Conservation (phyloP, 2,329 filamentous ascomycete genomes). For the Ilyonectria destructans region DNA sequence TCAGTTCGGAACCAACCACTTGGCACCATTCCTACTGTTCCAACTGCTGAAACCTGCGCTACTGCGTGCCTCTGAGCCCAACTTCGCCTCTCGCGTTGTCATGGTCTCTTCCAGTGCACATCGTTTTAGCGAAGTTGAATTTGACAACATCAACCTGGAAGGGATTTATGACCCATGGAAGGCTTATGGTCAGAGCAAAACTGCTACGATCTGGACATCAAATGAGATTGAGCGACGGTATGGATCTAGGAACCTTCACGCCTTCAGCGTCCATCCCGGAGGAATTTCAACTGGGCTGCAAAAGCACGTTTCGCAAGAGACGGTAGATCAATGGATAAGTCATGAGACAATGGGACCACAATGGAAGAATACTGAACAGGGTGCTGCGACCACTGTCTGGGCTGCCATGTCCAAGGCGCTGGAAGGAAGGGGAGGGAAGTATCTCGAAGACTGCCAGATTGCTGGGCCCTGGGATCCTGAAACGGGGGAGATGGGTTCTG, state of each 20-base stretch:
- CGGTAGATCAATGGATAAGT: no score
- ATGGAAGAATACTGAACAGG: constrained; percentile 18
- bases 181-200: no score
- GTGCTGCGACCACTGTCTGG: constrained; percentile 18
- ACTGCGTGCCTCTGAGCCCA: neutral
- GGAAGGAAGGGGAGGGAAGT: constrained; percentile 22
- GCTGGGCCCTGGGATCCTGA: no score
- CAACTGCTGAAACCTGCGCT: constrained; percentile 20
- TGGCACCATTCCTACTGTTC: constrained; percentile 37
- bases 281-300: neutral
- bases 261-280: neutral
- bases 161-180: constrained; percentile 42
- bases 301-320: no score
- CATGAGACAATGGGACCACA: no score
- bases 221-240: no score
- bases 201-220: no score
- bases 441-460: no score
- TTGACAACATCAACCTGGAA: neutral
- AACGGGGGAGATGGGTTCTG: no score
- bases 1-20: constrained; percentile 38
- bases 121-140: neutral
- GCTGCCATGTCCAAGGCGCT: constrained; percentile 8
- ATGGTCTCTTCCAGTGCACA: neutral
- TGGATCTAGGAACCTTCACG: neutral
- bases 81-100: constrained; percentile 21